Base-by-base conservation (phyloP, 2,329 filamentous ascomycete species). In the Geosmithia morbida region DNA sequence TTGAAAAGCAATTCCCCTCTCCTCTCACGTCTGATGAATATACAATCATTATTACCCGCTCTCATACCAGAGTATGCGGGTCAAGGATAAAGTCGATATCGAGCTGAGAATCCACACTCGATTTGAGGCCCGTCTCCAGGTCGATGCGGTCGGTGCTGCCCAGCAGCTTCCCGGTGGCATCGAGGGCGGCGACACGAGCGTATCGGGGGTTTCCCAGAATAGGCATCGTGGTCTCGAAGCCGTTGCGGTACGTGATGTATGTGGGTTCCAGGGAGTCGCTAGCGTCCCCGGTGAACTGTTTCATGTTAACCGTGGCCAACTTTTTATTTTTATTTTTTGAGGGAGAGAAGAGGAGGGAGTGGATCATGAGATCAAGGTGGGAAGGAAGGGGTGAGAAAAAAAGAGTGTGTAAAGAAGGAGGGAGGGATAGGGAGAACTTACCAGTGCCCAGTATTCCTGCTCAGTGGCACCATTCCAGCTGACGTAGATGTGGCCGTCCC, bases 381-480 rank as follows among this genome's bases (percentile, higher is more conserved):
- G 44, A 46, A n/a, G 14, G 10, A 26, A 26, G 4, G 4, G 22
- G 8, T 5, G 8, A 26, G 22, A 26, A 26, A 26, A 26, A 26
- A 26, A 26, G 8, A 26, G 4, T 4, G 8, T 26, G 22, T 8
- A 26, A 26, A 5, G 4, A 26, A 8, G 22, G 22, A 26, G 22
- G 8, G 22, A 26, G 8, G 22, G 8, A 8, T 26, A 33, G 16
- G 16, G 10, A 10, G 19, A 4, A 30, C 45, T 42, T 46, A 46
- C 45, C 45, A 46, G 18, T 41, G 20, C 45, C 45, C 45, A 46
- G 19, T 46, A 46, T 14, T 18, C 39, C 37, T 41, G 37, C 22
- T 46, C 53, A 1, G 55, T 58, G 26, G 57, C 56, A 1, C 56
- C 56, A 19, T 58, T 58, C 56, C 55, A 58, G 2, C 56, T 58